Evolutionary conservation across 2,329 filamentous ascomycete species (phyloP).

Genomic region (Pestalotiopsis fici): DNA sequence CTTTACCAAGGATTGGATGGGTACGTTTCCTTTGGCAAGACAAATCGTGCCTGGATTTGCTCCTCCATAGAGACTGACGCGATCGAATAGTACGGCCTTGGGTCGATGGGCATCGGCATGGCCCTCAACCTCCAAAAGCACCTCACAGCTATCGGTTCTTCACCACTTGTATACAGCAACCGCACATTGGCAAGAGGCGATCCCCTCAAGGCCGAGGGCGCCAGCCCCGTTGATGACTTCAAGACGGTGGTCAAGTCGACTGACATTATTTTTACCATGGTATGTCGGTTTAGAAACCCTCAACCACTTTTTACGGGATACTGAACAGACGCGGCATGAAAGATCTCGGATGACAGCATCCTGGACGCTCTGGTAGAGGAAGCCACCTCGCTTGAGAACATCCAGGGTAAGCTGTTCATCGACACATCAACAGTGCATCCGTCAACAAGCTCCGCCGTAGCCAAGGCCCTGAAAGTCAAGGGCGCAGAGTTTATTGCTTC

Average conservation of each 20-base stretch:
- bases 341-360: too few species aligned
- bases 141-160: background rate
- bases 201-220: background rate
- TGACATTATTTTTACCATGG: slow-evolving; percentile 45
- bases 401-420: slow-evolving; percentile 76
- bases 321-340: too few species aligned
- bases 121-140: background rate
- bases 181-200: background rate
- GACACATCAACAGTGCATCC: slow-evolving; percentile 90
- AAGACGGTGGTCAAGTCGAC: background rate
- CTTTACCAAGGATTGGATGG: too few species aligned
- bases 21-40: too few species aligned
- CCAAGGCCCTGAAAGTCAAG: slow-evolving; percentile 53
- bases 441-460: slow-evolving; percentile 70
- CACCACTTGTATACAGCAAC: too few species aligned
- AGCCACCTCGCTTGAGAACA: slow-evolving; percentile 28
- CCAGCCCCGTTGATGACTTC: background rate
- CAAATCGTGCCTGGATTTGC: too few species aligned
- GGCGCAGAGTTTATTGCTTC: slow-evolving; percentile 76
- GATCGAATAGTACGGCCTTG: background rate
- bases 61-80: background rate
- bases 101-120: background rate
- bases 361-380: too few species aligned
- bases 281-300: background rate
- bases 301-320: too few species aligned